phyloP scores from a whole-genome alignment of 2,329 filamentous ascomycete species.

The Arthroderma sp. region DNA sequence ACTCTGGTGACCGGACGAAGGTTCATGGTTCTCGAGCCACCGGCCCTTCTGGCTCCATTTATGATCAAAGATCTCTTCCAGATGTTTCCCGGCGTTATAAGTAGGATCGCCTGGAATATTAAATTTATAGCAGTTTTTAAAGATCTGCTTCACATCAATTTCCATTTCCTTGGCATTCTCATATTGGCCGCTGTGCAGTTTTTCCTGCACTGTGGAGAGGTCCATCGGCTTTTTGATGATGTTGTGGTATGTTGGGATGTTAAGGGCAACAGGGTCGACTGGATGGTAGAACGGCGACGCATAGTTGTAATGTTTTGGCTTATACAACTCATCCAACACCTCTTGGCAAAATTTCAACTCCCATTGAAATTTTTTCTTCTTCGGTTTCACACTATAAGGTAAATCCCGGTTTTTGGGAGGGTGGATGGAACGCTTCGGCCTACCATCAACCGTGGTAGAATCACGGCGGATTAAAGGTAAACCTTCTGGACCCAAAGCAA shows the following conservation, averaged over 20 bases:
- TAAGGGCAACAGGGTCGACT: slow-evolving; percentile 85
- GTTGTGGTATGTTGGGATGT: slow-evolving; percentile 85
- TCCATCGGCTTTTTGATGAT: slow-evolving; percentile 98
- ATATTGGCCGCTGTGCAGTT: slow-evolving; percentile 68
- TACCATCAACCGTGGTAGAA: slow-evolving; percentile 61
- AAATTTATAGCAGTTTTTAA: slow-evolving; percentile 85
- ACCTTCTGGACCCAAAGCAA: slow-evolving; percentile 64
- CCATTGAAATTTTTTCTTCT: slow-evolving; percentile 77
- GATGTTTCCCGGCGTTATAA: slow-evolving; percentile 54
- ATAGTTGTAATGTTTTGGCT: slow-evolving; percentile 53
- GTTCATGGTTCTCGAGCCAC: slow-evolving; percentile 66
- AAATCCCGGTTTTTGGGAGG: slow-evolving; percentile 82
- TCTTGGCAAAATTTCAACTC: slow-evolving; percentile 85
- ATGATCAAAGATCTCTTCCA: slow-evolving; percentile 61
- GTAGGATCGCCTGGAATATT: slow-evolving; percentile 70
- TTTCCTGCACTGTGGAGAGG: slow-evolving; percentile 63
- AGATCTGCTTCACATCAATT: slow-evolving; percentile 66
- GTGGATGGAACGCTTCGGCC: slow-evolving; percentile 88
- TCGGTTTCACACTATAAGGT: slow-evolving; percentile 76
- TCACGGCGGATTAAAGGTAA: slow-evolving; percentile 75
- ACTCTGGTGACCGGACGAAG: slow-evolving; percentile 50
- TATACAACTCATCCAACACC: slow-evolving; percentile 63
- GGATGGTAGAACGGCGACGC: slow-evolving; percentile 67
- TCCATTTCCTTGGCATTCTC: slow-evolving; percentile 74
- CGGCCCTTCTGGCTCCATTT: slow-evolving; percentile 67